Evolutionary conservation across 345 rosid species (phyloP).

Genomic region (Boechera divaricarpa): DNA sequence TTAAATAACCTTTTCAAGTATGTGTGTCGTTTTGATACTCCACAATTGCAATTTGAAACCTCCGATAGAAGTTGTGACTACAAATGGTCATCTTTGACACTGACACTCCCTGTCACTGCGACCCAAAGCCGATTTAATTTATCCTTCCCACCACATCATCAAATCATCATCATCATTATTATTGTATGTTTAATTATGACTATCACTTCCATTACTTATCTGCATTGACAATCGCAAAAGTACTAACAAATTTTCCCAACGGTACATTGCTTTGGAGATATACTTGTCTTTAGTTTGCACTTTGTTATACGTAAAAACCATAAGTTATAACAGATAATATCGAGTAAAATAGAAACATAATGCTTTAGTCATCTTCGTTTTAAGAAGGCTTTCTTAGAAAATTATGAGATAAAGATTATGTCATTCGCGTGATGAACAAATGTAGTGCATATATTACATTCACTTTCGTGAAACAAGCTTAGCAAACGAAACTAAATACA

Average conservation of each 20-base stretch:
- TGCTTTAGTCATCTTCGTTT: background rate
- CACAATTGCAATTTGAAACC: constrained; percentile 9
- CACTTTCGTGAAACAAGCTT: constrained; percentile 13
- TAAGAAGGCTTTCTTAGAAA: background rate
- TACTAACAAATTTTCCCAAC: constrained; percentile 22
- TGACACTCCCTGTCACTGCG: constrained; percentile 41
- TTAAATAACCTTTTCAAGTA: background rate
- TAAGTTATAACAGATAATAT: background rate
- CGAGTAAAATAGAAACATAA: background rate
- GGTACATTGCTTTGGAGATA: constrained; percentile 25
- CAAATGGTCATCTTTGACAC: constrained; percentile 53
- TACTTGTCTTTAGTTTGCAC: background rate
- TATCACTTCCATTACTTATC: constrained; percentile 24
- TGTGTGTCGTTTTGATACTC: constrained; percentile 27
- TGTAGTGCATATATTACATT: constrained; percentile 32
- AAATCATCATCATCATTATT: constrained; percentile 25
- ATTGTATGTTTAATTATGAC: constrained; percentile 8
- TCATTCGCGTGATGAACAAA: background rate
- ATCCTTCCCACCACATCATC: constrained; percentile 20
- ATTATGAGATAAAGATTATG: background rate
- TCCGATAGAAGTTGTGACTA: constrained; percentile 38
- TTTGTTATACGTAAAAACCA: background rate
- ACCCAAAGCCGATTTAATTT: constrained; percentile 22
- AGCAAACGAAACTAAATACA: background rate
- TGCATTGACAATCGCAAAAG: constrained; percentile 23